Evolutionary conservation across 2,329 filamentous ascomycete species (phyloP).

Genomic region (Aspergillus sp.): DNA sequence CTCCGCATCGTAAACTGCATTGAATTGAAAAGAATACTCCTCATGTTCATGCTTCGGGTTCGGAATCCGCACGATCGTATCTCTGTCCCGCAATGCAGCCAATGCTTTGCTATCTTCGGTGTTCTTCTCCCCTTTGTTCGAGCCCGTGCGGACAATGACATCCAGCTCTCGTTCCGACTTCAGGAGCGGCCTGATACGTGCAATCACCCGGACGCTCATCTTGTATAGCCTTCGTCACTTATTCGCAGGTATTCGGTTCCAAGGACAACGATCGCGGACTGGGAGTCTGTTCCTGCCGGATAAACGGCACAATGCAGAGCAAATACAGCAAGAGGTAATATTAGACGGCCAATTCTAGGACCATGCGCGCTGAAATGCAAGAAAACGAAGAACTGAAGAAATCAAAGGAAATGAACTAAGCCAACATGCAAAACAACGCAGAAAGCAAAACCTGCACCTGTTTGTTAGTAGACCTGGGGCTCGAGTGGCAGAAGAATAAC

Average conservation of each 20-base stretch:
- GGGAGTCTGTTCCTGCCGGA: background rate
- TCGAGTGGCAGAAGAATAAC: background rate
- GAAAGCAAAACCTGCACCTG: background rate
- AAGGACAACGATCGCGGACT: background rate
- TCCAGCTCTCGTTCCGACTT: constrained; percentile 80
- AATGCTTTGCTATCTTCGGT: constrained; percentile 17
- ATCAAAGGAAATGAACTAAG: background rate
- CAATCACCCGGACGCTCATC: constrained; percentile 69
- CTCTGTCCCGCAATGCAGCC: constrained; percentile 42
- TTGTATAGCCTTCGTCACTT: constrained; percentile 5
- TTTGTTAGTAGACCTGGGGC: background rate
- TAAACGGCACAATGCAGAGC: background rate
- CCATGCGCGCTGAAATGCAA: background rate
- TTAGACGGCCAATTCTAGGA: background rate
- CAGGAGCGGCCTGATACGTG: constrained; percentile 79
- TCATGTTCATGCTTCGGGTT: constrained; percentile 89
- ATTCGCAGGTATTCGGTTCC: background rate
- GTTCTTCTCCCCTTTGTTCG: constrained; percentile 23
- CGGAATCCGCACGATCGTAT: constrained; percentile 73
- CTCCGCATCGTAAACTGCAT: constrained; percentile 75
- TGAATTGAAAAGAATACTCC: constrained; percentile 90
- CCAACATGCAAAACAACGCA: background rate
- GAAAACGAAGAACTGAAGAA: background rate
- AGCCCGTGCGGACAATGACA: constrained; percentile 67
- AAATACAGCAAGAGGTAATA: background rate